A percentile compares a stretch with the other conserved stretches of the same genome.
Conservation (phyloP, 495 filamentous ascomycete species). For the Neurospora tetrasperma region DNA sequence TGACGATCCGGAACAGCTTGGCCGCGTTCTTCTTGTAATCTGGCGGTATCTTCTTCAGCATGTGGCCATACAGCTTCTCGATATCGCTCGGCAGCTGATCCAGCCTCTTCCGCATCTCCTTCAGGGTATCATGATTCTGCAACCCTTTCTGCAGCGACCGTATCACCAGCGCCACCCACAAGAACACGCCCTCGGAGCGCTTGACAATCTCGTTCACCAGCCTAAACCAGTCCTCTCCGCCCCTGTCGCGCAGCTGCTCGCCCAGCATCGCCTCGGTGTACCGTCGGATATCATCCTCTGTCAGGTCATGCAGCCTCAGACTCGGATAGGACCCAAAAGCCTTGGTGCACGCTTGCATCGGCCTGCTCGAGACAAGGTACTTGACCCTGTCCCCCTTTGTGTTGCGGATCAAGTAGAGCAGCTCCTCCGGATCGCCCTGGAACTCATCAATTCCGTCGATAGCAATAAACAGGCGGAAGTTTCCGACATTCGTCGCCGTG, state of each 20-base stretch:
- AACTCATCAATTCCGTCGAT: slow-evolving; percentile 42
- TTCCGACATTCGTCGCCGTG: neutral
- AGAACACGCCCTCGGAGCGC: neutral
- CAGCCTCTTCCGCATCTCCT: neutral
- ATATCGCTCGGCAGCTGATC: neutral
- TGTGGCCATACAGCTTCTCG: neutral
- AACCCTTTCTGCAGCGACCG: neutral
- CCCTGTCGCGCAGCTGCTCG: neutral
- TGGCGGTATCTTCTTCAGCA: neutral
- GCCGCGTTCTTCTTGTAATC: neutral
- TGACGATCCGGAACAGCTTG: neutral
- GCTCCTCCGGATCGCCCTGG: slow-evolving; percentile 12
- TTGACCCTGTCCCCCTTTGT: neutral
- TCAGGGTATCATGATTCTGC: neutral
- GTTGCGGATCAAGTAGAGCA: slow-evolving; percentile 9
- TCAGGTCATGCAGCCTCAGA: neutral
- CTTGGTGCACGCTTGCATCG: neutral
- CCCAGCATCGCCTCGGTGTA: neutral
- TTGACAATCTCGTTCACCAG: neutral
- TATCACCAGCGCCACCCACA: neutral
- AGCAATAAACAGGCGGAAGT: slow-evolving; percentile 21
- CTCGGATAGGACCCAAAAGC: neutral
- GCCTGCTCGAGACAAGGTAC: neutral
- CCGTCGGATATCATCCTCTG: neutral
- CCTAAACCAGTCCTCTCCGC: neutral